These are phyloP conservation scores for Ochetophila trinervis DNA, from an alignment of 306 rosid genomes.

Conservation along the genomic window DNA sequence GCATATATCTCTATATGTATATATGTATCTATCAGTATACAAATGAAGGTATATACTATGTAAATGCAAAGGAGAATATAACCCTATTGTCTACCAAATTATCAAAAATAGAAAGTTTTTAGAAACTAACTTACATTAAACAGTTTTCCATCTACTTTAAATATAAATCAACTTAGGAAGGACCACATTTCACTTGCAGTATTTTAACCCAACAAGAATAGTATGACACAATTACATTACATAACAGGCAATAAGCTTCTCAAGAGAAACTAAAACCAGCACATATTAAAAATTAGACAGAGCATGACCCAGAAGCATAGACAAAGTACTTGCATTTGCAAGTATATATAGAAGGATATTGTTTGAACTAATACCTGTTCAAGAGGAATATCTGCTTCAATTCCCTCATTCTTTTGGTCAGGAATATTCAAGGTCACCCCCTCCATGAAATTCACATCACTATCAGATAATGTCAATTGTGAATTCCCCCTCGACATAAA, in stretches of 20 bases:
- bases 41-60: too few species aligned
- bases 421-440: slow-evolving; percentile 32
- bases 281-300: not conserved
- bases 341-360: slow-evolving; percentile 8
- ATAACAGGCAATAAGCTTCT: not conserved
- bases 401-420: slow-evolving; percentile 31
- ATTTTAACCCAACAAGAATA: too few species aligned
- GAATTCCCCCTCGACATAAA: slow-evolving; percentile 39
- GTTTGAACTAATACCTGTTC: slow-evolving; percentile 38
- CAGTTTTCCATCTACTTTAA: not conserved
- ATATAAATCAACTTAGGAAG: not conserved
- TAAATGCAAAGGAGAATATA: too few species aligned
- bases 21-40: too few species aligned
- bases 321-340: slow-evolving; percentile 1
- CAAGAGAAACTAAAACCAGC: not conserved
- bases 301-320: not conserved
- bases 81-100: too few species aligned
- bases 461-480: slow-evolving; percentile 30
- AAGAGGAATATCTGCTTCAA: slow-evolving; percentile 33
- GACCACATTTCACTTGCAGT: too few species aligned
- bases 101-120: too few species aligned
- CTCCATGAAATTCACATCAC: slow-evolving; percentile 35
- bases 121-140: too few species aligned
- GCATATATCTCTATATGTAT: too few species aligned
- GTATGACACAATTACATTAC: not conserved